phyloP scores from a whole-genome alignment of 345 rosid species.

The Populus nigra region DNA sequence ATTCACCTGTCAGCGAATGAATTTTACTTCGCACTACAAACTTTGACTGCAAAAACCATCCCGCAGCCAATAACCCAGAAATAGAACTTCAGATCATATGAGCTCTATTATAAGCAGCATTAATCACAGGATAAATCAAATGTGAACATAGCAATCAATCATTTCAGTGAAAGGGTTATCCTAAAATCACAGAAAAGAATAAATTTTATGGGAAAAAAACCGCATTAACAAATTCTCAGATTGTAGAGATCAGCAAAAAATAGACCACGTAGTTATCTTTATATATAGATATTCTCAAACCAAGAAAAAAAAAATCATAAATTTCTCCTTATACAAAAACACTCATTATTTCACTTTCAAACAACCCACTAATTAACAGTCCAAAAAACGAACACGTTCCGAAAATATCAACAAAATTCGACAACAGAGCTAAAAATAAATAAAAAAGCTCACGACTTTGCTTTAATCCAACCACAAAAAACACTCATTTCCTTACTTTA shows the following conservation, averaged over 20 bases:
- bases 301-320: background rate
- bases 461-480: background rate
- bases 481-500: background rate
- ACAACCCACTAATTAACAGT: background rate
- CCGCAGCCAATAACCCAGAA: background rate
- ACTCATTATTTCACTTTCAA: background rate
- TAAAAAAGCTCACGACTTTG: background rate
- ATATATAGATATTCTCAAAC: background rate
- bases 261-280: background rate
- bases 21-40: background rate
- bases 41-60: background rate
- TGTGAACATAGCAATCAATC: background rate
- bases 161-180: background rate
- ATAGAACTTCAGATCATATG: background rate
- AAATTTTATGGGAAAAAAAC: background rate
- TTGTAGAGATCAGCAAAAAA: background rate
- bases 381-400: background rate
- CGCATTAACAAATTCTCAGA: background rate
- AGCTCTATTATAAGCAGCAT: background rate
- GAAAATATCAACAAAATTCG: background rate
- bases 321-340: background rate
- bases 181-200: background rate
- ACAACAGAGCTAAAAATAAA: background rate
- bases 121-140: background rate
- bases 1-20: background rate